Base-by-base conservation (phyloP, 2,329 filamentous ascomycete species). In the Penicillium sp. region DNA sequence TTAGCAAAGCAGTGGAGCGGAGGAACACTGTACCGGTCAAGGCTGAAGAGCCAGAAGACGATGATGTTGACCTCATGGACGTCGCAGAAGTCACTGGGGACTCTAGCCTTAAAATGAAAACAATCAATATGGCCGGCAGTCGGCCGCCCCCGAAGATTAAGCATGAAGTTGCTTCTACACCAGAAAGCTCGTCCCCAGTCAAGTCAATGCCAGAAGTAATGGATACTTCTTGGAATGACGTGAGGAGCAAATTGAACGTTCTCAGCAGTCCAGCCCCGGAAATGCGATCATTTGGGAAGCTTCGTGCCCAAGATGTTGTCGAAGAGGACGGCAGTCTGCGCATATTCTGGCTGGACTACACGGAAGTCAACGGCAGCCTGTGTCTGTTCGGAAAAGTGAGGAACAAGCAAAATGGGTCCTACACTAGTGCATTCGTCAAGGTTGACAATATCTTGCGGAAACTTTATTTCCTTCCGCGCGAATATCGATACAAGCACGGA, bases 331-430 rank as follows among this genome's bases (percentile, higher is more conserved):
- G 93, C 35, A 95, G 89, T 65, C 80, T 99, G 31, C 88, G 88
- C 64, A 91, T 99, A 79, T 99, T 97, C 78, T 99, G 94, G 94
- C 89, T 90, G 8, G 94, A 99, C 74, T 99, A 96, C 69, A 91
- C 89, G 1, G 94, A 99, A 71, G 80, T 96, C 70, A 92, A 92
- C 67, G 93, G 93, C 57, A 94, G 87, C 64, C 79, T 99, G 10
- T 97, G 92, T 72, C 82, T 99, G 11, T 97, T 99, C 69, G 94
- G 94, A 61, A 99, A 99, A 71, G 93, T 97, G 24, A 86, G 92
- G 66, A 92, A 97, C 77, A 96, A 92, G 74, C 89, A 86, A 66
- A 90, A 85, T 1, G 86, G 84, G 50, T 80, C 81, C 42, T 92
- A 90, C 70, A 88, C 92, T 57, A 99, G 94, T 75, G 95, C 92